Evolutionary conservation across 2,329 filamentous ascomycete genomes (phyloP), one percentile per base, ranked within the genome.

Genomic region (Coniochaeta ligniaria): DNA sequence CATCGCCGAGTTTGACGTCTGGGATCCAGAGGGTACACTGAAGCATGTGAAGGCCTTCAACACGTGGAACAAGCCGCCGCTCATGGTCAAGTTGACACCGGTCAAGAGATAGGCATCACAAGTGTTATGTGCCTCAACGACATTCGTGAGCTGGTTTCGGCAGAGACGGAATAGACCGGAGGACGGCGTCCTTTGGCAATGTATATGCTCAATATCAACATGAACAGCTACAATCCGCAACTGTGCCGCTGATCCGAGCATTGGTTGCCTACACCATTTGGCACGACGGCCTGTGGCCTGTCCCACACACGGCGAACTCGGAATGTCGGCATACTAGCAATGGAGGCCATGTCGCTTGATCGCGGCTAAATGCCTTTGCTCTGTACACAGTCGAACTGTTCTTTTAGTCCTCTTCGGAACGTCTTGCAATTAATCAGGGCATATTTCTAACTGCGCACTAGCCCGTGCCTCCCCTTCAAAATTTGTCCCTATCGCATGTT

Each of bases 11-110:
- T 61, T 64, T 2, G 67, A 69, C 55, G 61, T 66, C 33, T 72
- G 69, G 68, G 69, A 70, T 56, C 64, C 66, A 2, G 60, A 35
- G 9, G 63, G 64, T 33, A 69, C 70, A 58, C 59, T 71, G 60
- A 62, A 60, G 45, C 62, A 69, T 28, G 60, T 66, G 50, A 66
- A 66, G 61, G 66, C 65, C 1, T 70, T 69, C 43, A 67, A 67
- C 56, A 69, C 67, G 9, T 72, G 69, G 65, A 67, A 65, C 54
- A 71, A 70, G 63, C 63, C 65, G 22, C 65, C 63, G 12, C 64
- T 72, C 17, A 67, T 67, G 67, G 65, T 64, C 57, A 66, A 64
- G 36, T 61, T 70, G 60, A 69, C 63, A 24, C 61, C 60, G 5
- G 65, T 65, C 16, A 63, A 63, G 63, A 60, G 61, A 31, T 66